Percentiles rank a stretch among this genome's conserved stretches.
These are phyloP conservation scores for Tetrahymena elliotti DNA, from an alignment of 73 alveolate genomes.

Conservation along the genomic window DNA sequence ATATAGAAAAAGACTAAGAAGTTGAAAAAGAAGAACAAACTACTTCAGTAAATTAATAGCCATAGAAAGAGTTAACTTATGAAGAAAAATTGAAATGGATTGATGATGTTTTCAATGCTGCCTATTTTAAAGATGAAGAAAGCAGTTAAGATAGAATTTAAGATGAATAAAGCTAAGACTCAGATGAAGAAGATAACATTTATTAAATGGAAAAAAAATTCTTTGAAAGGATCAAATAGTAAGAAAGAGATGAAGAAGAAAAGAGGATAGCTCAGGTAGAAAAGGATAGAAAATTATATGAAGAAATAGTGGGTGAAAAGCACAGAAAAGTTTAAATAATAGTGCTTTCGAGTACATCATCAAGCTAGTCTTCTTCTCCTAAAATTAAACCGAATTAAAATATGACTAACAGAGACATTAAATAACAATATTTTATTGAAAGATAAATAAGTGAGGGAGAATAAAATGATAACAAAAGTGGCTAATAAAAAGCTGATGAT, in stretches of 20 bases:
- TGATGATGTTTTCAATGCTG: neutral
- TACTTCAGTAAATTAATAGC: neutral
- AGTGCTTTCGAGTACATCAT: neutral
- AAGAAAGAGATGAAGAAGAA: neutral
- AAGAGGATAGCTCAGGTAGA: neutral
- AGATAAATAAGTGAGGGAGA: neutral
- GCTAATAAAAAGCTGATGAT: neutral
- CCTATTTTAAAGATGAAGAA: neutral
- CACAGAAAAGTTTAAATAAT: neutral
- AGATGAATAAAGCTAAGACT: neutral
- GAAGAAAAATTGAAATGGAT: neutral
- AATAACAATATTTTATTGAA: neutral
- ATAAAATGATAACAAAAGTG: neutral
- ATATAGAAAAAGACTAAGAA: neutral
- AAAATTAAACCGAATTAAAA: neutral
- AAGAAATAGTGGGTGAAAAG: neutral
- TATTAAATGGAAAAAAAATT: neutral
- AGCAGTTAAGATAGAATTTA: neutral
- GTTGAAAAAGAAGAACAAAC: neutral
- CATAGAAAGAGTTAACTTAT: neutral
- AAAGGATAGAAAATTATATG: neutral
- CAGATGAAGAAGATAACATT: neutral
- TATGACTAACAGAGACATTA: neutral
- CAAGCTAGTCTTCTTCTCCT: neutral
- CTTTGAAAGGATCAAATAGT: neutral